phyloP scores from a whole-genome alignment of 108 stramenopile species.

The Mediolabrus comicus region DNA sequence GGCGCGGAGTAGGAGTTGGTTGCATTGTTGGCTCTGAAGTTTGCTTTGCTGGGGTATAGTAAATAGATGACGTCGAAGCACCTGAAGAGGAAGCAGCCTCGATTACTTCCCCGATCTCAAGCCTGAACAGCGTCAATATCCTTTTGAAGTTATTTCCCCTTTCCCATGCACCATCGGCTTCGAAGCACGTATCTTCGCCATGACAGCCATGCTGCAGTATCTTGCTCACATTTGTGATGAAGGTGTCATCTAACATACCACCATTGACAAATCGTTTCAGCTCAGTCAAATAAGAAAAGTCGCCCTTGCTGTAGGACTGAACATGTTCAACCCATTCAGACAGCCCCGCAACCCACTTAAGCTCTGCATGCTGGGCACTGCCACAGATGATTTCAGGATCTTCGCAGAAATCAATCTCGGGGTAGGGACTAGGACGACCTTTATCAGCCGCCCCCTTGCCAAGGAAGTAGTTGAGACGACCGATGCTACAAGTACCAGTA shows the following conservation, averaged over 20 bases:
- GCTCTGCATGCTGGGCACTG: slow-evolving; percentile 28
- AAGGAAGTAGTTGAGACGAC: slow-evolving; percentile 49
- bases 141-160: neutral
- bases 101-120: neutral
- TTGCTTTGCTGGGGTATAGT: neutral
- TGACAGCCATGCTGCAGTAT: slow-evolving; percentile 19
- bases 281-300: slow-evolving; percentile 22
- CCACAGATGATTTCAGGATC: slow-evolving; percentile 41
- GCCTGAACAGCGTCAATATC: neutral
- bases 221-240: neutral
- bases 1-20: neutral
- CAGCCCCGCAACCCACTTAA: slow-evolving; percentile 50
- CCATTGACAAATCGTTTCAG: slow-evolving; percentile 21
- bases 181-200: neutral
- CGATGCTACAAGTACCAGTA: slow-evolving; percentile 44
- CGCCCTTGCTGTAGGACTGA: slow-evolving; percentile 32
- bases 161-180: neutral
- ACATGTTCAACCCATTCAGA: slow-evolving; percentile 35
- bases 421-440: slow-evolving; percentile 26
- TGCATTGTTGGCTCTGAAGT: neutral
- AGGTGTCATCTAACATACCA: slow-evolving; percentile 17
- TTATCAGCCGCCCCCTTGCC: slow-evolving; percentile 37
- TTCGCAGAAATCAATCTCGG: slow-evolving; percentile 43
- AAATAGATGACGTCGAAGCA: neutral
- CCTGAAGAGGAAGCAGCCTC: neutral